phyloP scores from a whole-genome alignment of 139 green algal genomes.

The Nannochloris sp. region DNA sequence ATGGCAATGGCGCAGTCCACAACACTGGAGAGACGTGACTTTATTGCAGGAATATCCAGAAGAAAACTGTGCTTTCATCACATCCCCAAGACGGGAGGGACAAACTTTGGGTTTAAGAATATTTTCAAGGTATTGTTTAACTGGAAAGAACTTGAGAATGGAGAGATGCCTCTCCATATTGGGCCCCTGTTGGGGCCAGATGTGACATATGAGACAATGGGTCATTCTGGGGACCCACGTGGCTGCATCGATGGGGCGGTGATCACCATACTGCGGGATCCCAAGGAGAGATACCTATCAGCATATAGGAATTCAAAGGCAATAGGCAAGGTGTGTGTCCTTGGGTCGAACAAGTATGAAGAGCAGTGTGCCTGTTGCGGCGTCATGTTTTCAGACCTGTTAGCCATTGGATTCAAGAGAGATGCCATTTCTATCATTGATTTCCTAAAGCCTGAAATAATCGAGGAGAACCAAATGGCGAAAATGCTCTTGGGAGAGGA shows the following conservation, averaged over 20 bases:
- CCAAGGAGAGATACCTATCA: not conserved
- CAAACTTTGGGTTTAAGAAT: not conserved
- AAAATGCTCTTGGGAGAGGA: not conserved
- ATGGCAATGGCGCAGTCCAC: not conserved
- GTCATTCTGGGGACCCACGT: not conserved
- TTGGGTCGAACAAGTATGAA: not conserved
- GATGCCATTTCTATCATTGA: not conserved
- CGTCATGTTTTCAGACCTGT: not conserved
- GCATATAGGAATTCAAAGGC: not conserved
- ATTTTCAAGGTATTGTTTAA: not conserved
- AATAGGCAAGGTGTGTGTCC: not conserved
- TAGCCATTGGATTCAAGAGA: not conserved
- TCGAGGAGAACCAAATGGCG: not conserved
- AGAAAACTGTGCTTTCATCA: not conserved
- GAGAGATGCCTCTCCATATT: not conserved
- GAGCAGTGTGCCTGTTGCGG: not conserved
- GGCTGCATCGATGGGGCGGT: not conserved
- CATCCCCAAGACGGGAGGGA: not conserved
- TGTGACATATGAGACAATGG: not conserved
- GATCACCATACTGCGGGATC: not conserved
- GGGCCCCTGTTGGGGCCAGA: not conserved
- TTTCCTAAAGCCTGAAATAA: not conserved
- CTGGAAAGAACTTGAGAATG: slow-evolving; percentile 2
- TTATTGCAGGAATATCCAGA: not conserved
- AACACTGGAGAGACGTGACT: not conserved